Conservation (phyloP, 78 protist species). For the Dictyostelium intermedium region DNA sequence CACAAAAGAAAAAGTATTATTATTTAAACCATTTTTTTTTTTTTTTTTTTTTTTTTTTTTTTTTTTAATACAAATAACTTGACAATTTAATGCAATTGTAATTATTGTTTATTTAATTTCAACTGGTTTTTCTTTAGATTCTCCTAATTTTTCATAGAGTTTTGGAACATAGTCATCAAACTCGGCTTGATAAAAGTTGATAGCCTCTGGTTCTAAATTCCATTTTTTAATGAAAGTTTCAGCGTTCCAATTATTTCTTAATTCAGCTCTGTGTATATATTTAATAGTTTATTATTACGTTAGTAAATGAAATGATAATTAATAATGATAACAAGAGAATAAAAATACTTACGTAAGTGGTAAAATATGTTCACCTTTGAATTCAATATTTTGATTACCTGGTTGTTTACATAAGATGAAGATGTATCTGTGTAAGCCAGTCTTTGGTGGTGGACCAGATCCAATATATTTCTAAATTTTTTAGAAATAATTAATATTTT, state of each 20-base stretch:
- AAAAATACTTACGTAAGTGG: not conserved
- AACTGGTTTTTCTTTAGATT: not conserved
- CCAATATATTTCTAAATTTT: constrained; percentile 34
- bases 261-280: not conserved
- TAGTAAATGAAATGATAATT: not conserved
- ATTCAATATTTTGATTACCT: not conserved
- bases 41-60: not conserved
- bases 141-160: not conserved
- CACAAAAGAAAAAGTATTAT: no score
- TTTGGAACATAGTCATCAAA: constrained; percentile 53
- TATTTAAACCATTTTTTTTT: no score
- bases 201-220: constrained; percentile 21
- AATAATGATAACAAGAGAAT: not conserved
- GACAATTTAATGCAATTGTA: not conserved
- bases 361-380: constrained; percentile 35
- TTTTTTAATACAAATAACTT: not conserved
- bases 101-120: constrained; percentile 13
- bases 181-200: constrained; percentile 30
- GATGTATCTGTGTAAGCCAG: constrained; percentile 40
- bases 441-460: constrained; percentile 60
- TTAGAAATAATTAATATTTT: no score
- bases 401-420: constrained; percentile 53
- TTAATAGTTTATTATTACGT: no score
- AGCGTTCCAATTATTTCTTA: constrained; percentile 36
- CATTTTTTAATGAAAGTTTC: constrained; percentile 16